Evolutionary conservation across 2,329 filamentous ascomycete genomes (phyloP).

Genomic region (Ophiocordyceps camponoti-rufipedis): DNA sequence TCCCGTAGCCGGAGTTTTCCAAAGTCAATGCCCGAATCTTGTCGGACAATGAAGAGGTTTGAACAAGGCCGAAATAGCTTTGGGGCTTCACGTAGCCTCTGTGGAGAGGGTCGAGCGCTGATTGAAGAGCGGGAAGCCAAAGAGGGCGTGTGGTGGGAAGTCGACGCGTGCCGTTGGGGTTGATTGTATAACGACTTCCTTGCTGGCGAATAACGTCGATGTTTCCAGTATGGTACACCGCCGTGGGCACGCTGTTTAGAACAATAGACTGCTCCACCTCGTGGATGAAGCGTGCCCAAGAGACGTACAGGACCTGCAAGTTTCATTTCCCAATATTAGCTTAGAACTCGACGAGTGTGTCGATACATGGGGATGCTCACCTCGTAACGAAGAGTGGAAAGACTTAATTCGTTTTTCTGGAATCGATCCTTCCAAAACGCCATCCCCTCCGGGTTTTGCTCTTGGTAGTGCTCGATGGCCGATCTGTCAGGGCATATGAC

Average conservation of each 20-base stretch:
- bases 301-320: constrained; percentile 3
- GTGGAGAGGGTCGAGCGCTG: constrained; percentile 2
- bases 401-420: constrained; percentile 3
- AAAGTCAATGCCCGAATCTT: constrained; percentile 1
- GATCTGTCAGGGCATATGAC: constrained; percentile 2
- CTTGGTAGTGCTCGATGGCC: constrained; percentile 3
- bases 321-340: constrained; percentile 1
- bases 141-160: constrained; percentile 2
- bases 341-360: background rate
- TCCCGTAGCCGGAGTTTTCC: constrained; percentile 2
- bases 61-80: constrained; percentile 2
- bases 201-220: constrained; percentile 2
- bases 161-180: constrained; percentile 1
- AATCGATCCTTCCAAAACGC: constrained; percentile 4
- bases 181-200: constrained; percentile 2
- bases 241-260: constrained; percentile 2
- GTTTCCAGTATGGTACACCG: constrained; percentile 1
- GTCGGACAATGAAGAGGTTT: constrained; percentile 2
- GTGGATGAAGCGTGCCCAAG: constrained; percentile 3
- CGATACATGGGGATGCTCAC: constrained; percentile 2
- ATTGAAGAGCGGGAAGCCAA: constrained; percentile 3
- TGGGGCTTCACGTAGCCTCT: constrained; percentile 3
- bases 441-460: constrained; percentile 3
- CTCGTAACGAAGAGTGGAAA: constrained; percentile 3
- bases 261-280: constrained; percentile 2